Evolutionary conservation across 495 filamentous ascomycete genomes (phyloP).

Genomic region (Hypoxylon trugodes): DNA sequence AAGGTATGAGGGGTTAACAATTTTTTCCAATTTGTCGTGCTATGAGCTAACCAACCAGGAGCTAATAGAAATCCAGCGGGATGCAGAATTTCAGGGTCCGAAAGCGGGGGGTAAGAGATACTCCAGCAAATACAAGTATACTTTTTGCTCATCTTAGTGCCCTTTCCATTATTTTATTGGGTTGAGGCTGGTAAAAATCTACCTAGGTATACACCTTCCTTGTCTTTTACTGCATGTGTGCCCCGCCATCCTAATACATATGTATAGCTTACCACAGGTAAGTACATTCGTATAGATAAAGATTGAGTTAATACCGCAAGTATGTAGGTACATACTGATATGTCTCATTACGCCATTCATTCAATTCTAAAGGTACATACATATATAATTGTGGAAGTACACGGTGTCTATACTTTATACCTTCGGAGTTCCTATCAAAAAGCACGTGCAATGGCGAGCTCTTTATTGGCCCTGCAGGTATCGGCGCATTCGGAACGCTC

Average conservation of each 20-base stretch:
- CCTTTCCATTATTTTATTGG: neutral
- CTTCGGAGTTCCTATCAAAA: constrained; percentile 17
- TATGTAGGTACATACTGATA: no score
- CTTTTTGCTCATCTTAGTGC: no score
- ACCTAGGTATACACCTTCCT: no score
- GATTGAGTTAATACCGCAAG: constrained; percentile 7
- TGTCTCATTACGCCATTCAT: constrained; percentile 1
- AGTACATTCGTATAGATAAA: neutral
- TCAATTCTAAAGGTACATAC: constrained; percentile 6
- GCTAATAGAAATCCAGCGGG: constrained; percentile 3
- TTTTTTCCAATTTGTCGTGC: constrained; percentile 37
- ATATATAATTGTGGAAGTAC: constrained; percentile 1
- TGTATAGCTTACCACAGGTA: no score
- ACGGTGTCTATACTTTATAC: neutral
- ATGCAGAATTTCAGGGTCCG: constrained; percentile 40
- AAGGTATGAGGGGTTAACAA: constrained; percentile 42
- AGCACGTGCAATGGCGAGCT: constrained; percentile 17
- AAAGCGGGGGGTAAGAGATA: constrained; percentile 44
- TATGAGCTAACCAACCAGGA: constrained; percentile 35
- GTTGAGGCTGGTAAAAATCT: constrained; percentile 6
- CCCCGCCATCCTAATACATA: no score
- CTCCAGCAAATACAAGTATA: no score
- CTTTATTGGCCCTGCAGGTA: constrained; percentile 6
- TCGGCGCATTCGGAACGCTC: constrained; percentile 22
- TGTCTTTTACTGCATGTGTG: neutral